Percentiles rank a stretch among this genome's conserved stretches.
phyloP scores from a whole-genome alignment of 257 asterid genomes.

The Solanum phureja region DNA sequence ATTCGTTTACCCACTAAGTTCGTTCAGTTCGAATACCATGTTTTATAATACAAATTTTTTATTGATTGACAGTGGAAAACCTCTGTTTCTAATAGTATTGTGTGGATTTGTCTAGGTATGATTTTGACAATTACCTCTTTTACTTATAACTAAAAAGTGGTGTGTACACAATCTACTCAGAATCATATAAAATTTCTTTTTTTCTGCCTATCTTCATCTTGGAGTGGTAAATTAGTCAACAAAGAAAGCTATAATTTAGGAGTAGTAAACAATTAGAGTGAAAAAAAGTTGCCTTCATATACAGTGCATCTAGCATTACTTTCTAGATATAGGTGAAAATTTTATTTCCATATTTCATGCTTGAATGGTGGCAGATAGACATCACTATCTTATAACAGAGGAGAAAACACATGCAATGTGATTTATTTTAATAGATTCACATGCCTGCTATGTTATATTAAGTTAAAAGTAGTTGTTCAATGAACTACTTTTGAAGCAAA shows the following conservation, averaged over 20 bases:
- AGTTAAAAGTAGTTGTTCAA: background rate
- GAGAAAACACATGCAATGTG: constrained; percentile 3
- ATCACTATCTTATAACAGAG: constrained; percentile 1
- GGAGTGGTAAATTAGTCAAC: background rate
- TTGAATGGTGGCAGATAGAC: background rate
- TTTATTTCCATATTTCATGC: background rate
- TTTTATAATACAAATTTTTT: too few species aligned
- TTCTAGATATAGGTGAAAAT: background rate
- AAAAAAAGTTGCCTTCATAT: background rate
- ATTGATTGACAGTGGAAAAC: background rate
- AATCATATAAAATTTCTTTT: background rate
- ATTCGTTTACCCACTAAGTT: too few species aligned
- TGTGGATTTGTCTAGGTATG: background rate
- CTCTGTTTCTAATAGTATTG: background rate
- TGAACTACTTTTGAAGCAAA: background rate
- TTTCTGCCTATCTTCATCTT: background rate
- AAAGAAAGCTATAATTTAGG: background rate
- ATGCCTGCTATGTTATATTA: background rate
- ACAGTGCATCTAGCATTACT: background rate
- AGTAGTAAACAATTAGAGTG: background rate
- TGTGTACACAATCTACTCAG: background rate
- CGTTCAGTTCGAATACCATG: too few species aligned
- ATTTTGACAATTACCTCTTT: background rate
- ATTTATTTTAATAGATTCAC: constrained; percentile 3
- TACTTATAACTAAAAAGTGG: background rate